phyloP scores from a whole-genome alignment of 1,139 yeast genomes.

The Kluyveromyces marxianus region DNA sequence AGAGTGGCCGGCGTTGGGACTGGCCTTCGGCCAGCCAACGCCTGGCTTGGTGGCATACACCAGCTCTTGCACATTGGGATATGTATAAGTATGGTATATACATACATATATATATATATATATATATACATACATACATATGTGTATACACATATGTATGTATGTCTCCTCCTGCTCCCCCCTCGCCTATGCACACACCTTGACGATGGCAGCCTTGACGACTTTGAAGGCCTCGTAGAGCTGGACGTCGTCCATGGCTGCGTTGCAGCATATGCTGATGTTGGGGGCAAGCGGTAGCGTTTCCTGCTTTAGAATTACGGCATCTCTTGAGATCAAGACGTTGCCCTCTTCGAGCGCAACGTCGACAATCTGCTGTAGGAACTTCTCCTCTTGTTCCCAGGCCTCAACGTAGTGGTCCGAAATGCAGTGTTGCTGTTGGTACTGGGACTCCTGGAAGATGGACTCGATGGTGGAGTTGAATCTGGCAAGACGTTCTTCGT shows the following conservation, averaged over 20 bases:
- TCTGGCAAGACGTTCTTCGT: conserved; percentile 30
- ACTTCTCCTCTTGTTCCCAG: conserved; percentile 52
- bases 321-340: conserved; percentile 62
- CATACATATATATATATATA: too few relatives aligned
- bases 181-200: conserved; percentile 9
- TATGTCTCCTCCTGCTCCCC: background rate
- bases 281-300: conserved; percentile 70
- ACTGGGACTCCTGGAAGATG: conserved; percentile 21
- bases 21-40: too few relatives aligned
- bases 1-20: too few relatives aligned
- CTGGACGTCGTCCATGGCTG: conserved; percentile 49
- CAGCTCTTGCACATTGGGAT: too few relatives aligned
- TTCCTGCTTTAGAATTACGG: conserved; percentile 66
- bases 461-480: conserved; percentile 26
- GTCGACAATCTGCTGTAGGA: conserved; percentile 60
- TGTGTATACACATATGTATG: background rate
- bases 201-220: conserved; percentile 13
- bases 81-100: too few relatives aligned
- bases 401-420: conserved; percentile 32
- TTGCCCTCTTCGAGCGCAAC: conserved; percentile 41
- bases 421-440: conserved; percentile 26
- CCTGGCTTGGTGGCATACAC: too few relatives aligned
- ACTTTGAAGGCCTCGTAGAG: conserved; percentile 28
- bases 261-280: conserved; percentile 53
- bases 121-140: too few relatives aligned